phyloP scores from a whole-genome alignment of 768 basidiomycete species.

The Leccinum arenicola region DNA sequence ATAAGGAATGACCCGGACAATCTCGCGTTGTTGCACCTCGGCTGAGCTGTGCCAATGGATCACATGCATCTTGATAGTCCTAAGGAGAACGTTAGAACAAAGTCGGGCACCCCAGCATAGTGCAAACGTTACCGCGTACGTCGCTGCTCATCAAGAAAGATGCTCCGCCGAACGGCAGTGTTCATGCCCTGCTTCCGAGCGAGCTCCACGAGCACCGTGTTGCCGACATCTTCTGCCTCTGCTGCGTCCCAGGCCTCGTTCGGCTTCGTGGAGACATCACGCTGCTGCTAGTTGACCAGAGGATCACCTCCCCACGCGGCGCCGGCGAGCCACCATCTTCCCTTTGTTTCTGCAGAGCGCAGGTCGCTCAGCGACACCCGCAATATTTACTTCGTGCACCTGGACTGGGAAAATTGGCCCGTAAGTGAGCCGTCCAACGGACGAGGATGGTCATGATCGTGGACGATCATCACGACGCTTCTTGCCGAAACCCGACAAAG shows the following conservation, averaged over 20 bases:
- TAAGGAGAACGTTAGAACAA: slow-evolving; percentile 28
- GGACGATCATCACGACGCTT: slow-evolving; percentile 58
- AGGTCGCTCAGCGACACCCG: slow-evolving; percentile 82
- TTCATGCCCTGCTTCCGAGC: slow-evolving; percentile 98
- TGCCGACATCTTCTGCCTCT: slow-evolving; percentile 29
- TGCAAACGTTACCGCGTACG: slow-evolving; percentile 42
- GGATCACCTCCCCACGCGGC: slow-evolving; percentile 96
- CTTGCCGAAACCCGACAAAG: slow-evolving; percentile 71
- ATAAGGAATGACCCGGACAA: slow-evolving; percentile 87
- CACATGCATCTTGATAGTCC: slow-evolving; percentile 97
- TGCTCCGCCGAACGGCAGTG: slow-evolving; percentile 86
- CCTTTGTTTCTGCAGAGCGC: slow-evolving; percentile 76
- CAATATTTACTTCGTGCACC: too few relatives aligned
- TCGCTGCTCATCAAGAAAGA: slow-evolving; percentile 96
- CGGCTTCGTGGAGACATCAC: slow-evolving; percentile 19
- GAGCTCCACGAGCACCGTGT: slow-evolving; percentile 61
- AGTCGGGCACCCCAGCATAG: neutral
- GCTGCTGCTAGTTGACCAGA: slow-evolving; percentile 67
- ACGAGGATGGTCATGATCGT: neutral
- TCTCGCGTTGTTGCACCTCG: slow-evolving; percentile 92
- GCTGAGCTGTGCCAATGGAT: slow-evolving; percentile 79
- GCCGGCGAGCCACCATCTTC: slow-evolving; percentile 99
- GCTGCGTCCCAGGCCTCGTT: slow-evolving; percentile 30
- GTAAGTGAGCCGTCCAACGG: slow-evolving; percentile 27
- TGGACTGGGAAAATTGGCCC: too few relatives aligned